Evolutionary conservation across 1,284 basidiomycete genomes (phyloP).

Genomic region (Apiotrichum montevideense): DNA sequence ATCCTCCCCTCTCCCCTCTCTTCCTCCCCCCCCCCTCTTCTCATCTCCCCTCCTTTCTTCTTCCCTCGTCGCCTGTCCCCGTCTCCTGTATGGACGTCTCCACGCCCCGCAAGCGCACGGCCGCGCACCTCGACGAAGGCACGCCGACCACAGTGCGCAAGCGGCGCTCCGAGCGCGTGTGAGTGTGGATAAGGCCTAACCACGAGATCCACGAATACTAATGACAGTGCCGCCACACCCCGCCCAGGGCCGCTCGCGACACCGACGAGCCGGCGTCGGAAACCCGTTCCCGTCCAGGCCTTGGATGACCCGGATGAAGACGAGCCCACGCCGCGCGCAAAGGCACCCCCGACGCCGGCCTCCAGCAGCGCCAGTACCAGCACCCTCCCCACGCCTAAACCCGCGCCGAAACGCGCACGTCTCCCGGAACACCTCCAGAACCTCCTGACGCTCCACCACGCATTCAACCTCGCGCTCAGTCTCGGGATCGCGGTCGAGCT

Average conservation of each 20-base stretch:
- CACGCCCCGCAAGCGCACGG: slow-evolving; percentile 3
- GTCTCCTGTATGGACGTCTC: neutral
- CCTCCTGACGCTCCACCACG: slow-evolving; percentile 40
- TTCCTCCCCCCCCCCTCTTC: neutral
- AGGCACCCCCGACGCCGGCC: too few relatives aligned
- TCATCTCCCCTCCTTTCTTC: neutral
- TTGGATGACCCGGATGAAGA: too few relatives aligned
- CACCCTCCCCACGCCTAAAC: neutral
- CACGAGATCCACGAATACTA: neutral
- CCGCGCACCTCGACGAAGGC: neutral
- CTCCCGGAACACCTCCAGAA: slow-evolving; percentile 43
- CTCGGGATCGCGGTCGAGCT: slow-evolving; percentile 45
- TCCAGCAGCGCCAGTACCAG: neutral
- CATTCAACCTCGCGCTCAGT: slow-evolving; percentile 45
- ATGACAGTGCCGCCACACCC: neutral
- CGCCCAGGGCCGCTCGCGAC: neutral
- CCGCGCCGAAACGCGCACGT: neutral
- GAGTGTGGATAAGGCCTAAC: neutral
- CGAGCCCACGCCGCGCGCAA: too few relatives aligned
- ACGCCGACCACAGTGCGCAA: neutral
- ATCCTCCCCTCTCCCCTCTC: too few relatives aligned
- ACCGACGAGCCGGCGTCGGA: neutral
- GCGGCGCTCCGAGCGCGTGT: neutral
- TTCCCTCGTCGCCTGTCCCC: neutral
- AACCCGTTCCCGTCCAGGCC: too few relatives aligned